Conservation (phyloP, 257 asterid genomes). For the Hygrophila difformis region DNA sequence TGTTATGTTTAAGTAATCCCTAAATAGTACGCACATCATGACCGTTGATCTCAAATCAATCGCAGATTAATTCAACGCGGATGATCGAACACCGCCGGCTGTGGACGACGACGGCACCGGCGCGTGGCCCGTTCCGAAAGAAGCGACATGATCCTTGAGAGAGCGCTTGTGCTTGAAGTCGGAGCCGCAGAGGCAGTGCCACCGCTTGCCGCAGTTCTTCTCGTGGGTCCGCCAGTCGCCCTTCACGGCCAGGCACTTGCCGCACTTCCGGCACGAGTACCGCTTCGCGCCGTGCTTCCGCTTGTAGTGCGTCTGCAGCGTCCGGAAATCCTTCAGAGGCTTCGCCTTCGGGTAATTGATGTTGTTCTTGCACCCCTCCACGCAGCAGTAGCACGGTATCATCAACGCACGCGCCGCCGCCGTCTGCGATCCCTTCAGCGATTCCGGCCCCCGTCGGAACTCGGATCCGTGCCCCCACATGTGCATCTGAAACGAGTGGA, state of each 20-base stretch:
- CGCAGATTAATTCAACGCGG: too few relatives aligned
- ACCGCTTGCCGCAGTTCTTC: slow-evolving; percentile 76
- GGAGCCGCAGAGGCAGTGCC: slow-evolving; percentile 70
- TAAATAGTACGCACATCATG: too few relatives aligned
- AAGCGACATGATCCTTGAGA: slow-evolving; percentile 56
- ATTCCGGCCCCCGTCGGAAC: slow-evolving; percentile 54
- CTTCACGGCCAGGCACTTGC: slow-evolving; percentile 61
- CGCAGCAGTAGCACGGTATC: slow-evolving; percentile 63
- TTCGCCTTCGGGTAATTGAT: slow-evolving; percentile 41
- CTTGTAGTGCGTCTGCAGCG: slow-evolving; percentile 61
- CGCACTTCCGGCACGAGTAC: slow-evolving; percentile 51
- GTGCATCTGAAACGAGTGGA: slow-evolving; percentile 79
- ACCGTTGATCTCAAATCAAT: too few relatives aligned
- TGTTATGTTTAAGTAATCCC: too few relatives aligned
- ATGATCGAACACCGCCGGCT: too few relatives aligned
- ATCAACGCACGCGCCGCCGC: slow-evolving; percentile 36
- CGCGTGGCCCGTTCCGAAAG: slow-evolving; percentile 56
- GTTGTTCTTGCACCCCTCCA: slow-evolving; percentile 65
- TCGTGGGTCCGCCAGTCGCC: slow-evolving; percentile 81
- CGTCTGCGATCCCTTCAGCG: slow-evolving; percentile 50
- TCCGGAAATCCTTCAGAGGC: slow-evolving; percentile 58
- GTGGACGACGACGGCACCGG: too few relatives aligned
- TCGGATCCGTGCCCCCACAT: slow-evolving; percentile 83
- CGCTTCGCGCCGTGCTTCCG: slow-evolving; percentile 52
- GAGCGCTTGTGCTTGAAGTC: slow-evolving; percentile 83